phyloP scores from a whole-genome alignment of 805 yeast species.

The Candida nanaspora region DNA sequence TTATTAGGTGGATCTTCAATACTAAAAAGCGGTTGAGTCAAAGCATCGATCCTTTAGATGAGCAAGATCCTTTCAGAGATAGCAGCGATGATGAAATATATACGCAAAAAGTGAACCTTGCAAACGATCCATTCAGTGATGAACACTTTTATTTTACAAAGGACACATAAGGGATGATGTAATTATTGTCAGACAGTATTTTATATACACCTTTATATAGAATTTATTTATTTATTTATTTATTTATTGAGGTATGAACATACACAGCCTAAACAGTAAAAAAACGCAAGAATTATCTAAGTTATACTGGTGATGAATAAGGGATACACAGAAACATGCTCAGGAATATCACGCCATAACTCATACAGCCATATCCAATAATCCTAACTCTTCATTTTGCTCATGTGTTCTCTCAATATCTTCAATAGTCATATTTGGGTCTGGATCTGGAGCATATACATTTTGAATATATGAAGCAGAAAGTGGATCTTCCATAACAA shows the following conservation, averaged over 20 bases:
- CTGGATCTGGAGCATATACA: conserved; percentile 97
- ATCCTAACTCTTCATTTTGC: conserved; percentile 89
- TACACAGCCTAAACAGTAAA: no score
- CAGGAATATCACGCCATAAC: no score
- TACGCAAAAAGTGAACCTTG: conserved; percentile 1
- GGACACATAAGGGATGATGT: no score
- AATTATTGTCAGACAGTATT: no score
- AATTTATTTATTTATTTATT: no score
- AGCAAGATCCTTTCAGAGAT: background rate
- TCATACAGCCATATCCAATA: conserved; percentile 39
- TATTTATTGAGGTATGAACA: no score
- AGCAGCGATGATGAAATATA: background rate
- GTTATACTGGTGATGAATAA: no score
- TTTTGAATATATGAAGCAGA: conserved; percentile 95
- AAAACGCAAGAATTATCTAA: no score
- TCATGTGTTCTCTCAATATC: conserved; percentile 84
- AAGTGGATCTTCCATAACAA: conserved; percentile 88
- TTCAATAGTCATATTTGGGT: conserved; percentile 90
- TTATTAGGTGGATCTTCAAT: conserved; percentile 36
- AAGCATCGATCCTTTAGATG: conserved; percentile 2
- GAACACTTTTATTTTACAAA: no score
- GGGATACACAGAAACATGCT: background rate
- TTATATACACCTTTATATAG: no score
- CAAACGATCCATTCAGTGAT: background rate
- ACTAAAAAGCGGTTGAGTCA: conserved; percentile 19